Evolutionary conservation across 169 alveolate genomes (phyloP).

Genomic region (Cryptosporidium ryanae): DNA sequence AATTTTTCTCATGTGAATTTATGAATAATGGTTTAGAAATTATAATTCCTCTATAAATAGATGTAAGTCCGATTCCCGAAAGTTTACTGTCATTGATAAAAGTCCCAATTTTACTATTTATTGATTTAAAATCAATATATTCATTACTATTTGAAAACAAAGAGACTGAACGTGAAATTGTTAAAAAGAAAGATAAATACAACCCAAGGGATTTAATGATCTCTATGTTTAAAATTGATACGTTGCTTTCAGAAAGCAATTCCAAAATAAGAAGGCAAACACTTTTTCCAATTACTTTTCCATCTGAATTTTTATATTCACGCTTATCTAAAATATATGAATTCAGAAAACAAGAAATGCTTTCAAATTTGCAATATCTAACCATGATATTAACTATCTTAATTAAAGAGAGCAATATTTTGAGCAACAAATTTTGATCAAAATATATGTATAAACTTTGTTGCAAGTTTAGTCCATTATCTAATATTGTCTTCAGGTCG

Average conservation of each 20-base stretch:
- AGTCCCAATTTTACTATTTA: not conserved
- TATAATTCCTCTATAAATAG: constrained; percentile 44
- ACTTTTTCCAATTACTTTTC: not conserved
- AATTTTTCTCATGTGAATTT: not conserved
- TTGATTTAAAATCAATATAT: not conserved
- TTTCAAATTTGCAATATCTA: not conserved
- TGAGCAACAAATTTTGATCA: constrained; percentile 13
- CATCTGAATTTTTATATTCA: not conserved
- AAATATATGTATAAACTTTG: not conserved
- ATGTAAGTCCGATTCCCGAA: not conserved
- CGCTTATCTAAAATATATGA: not conserved
- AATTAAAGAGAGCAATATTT: not conserved
- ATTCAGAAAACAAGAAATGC: not conserved
- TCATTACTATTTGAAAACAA: not conserved
- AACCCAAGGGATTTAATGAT: constrained; percentile 27
- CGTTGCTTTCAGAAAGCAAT: not conserved
- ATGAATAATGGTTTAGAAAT: constrained; percentile 16
- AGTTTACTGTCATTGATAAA: not conserved
- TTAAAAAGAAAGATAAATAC: constrained; percentile 9
- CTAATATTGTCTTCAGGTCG: too few relatives aligned
- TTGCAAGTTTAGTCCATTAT: not conserved
- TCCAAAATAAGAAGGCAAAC: not conserved
- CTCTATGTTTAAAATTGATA: constrained; percentile 2
- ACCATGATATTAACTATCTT: constrained; percentile 9
- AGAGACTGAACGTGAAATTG: not conserved